These are phyloP conservation scores for Coemansia sp. DNA, from an alignment of 192 early-diverging fungal species.

Conservation along the genomic window DNA sequence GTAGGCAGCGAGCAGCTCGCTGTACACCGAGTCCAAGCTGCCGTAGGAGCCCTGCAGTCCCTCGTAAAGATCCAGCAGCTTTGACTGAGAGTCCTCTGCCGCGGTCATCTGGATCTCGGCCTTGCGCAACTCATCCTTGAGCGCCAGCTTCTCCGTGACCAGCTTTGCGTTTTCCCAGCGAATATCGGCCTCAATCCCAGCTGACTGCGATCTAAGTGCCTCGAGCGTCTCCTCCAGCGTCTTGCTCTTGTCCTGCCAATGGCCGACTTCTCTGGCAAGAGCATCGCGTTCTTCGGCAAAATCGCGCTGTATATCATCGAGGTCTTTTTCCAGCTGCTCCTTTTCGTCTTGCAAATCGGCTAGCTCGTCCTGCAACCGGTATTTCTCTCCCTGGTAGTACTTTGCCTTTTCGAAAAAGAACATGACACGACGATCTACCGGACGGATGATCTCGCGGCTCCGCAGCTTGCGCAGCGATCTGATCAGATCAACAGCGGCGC, in stretches of 20 bases:
- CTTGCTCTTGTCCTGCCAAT: slow-evolving; percentile 43
- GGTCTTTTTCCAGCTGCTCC: slow-evolving; percentile 45
- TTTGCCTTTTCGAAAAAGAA: slow-evolving; percentile 54
- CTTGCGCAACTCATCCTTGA: slow-evolving; percentile 47
- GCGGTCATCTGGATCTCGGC: slow-evolving; percentile 47
- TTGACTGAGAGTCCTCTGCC: slow-evolving; percentile 35
- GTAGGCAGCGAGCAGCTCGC: slow-evolving; percentile 42
- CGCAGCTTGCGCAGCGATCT: slow-evolving; percentile 40
- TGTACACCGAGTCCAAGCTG: slow-evolving; percentile 33
- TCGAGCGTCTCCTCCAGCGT: slow-evolving; percentile 36
- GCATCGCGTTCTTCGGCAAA: slow-evolving; percentile 50
- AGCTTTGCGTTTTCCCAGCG: slow-evolving; percentile 44
- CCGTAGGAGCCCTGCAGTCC: slow-evolving; percentile 28
- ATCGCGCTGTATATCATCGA: slow-evolving; percentile 50
- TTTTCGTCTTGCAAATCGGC: slow-evolving; percentile 29
- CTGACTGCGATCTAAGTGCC: slow-evolving; percentile 22
- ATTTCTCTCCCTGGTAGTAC: slow-evolving; percentile 54
- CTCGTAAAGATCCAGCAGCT: slow-evolving; percentile 43
- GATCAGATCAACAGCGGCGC: slow-evolving; percentile 23
- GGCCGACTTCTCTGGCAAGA: slow-evolving; percentile 36
- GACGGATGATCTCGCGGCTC: slow-evolving; percentile 31
- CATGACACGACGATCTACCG: slow-evolving; percentile 46
- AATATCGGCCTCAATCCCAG: slow-evolving; percentile 37
- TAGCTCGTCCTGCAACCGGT: slow-evolving; percentile 48
- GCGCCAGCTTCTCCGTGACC: slow-evolving; percentile 46